Percentiles rank a stretch among this genome's conserved stretches.
Conservation (phyloP, 2,329 filamentous ascomycete species). For the Penicillium sp. region DNA sequence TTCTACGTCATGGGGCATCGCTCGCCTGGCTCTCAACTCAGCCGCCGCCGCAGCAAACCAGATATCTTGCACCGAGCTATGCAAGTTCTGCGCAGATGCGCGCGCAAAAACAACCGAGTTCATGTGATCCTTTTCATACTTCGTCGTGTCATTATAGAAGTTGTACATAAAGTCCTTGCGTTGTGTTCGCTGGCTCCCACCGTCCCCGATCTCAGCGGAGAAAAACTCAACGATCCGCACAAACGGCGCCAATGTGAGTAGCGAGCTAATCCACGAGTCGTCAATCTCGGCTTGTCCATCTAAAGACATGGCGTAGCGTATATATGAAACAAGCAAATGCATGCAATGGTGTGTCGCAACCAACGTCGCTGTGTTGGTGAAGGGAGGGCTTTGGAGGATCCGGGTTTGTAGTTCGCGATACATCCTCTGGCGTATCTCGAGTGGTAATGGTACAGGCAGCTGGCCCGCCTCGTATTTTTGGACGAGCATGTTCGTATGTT, state of each 20-base stretch:
- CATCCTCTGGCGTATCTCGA: slow-evolving; percentile 35
- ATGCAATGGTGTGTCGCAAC: slow-evolving; percentile 46
- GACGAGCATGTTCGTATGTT: slow-evolving; percentile 40
- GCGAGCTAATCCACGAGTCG: slow-evolving; percentile 43
- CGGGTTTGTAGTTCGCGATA: slow-evolving; percentile 39
- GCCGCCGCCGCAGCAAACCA: slow-evolving; percentile 41
- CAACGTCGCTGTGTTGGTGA: slow-evolving; percentile 41
- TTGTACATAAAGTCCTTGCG: slow-evolving; percentile 47
- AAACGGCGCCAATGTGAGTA: slow-evolving; percentile 43
- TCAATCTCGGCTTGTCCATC: slow-evolving; percentile 31
- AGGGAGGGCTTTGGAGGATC: slow-evolving; percentile 43
- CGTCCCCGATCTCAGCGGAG: slow-evolving; percentile 46
- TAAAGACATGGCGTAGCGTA: slow-evolving; percentile 39
- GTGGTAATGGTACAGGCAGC: slow-evolving; percentile 39
- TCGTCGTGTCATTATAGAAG: slow-evolving; percentile 42
- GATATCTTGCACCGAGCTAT: slow-evolving; percentile 38
- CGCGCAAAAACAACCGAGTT: slow-evolving; percentile 39
- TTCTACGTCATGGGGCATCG: slow-evolving; percentile 37
- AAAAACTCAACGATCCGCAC: slow-evolving; percentile 44
- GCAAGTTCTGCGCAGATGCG: slow-evolving; percentile 29
- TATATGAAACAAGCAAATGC: slow-evolving; percentile 40
- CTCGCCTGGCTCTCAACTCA: slow-evolving; percentile 32
- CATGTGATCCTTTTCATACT: slow-evolving; percentile 40
- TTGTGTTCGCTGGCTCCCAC: slow-evolving; percentile 41
- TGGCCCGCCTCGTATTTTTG: slow-evolving; percentile 41